Percentiles rank a stretch among this genome's conserved stretches.
Conservation (phyloP, 768 basidiomycete genomes). For the Macrolepiota dolichaula region DNA sequence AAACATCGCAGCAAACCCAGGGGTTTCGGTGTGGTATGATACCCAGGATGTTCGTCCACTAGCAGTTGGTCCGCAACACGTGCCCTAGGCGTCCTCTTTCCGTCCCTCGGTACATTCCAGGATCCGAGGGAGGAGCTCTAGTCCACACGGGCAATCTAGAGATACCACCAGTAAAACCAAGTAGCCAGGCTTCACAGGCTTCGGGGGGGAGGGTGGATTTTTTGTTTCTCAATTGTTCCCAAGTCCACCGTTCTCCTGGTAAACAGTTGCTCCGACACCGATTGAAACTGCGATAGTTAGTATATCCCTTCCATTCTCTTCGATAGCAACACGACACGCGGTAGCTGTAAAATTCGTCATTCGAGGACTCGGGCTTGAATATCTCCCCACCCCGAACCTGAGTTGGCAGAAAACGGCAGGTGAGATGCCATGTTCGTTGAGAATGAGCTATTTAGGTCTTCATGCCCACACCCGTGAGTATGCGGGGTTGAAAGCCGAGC, state of each 20-base stretch:
- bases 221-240: not conserved
- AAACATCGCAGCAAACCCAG: not conserved
- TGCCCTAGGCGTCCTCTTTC: not conserved
- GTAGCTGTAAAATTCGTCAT: too few species aligned
- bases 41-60: not conserved
- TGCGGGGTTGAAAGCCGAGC: not conserved
- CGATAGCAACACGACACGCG: too few species aligned
- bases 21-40: too few species aligned
- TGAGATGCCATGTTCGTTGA: not conserved
- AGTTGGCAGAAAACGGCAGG: not conserved
- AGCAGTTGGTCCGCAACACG: not conserved
- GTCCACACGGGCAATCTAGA: not conserved
- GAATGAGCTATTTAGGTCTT: not conserved
- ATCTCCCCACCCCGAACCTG: not conserved
- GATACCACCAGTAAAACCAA: not conserved
- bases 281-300: not conserved
- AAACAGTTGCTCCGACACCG: not conserved
- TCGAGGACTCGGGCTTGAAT: not conserved
- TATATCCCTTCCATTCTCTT: too few species aligned
- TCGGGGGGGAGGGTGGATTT: not conserved
- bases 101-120: slow-evolving; percentile 1
- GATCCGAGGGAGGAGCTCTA: not conserved
- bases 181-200: not conserved
- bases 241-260: not conserved
- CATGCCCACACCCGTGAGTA: not conserved